phyloP scores from a whole-genome alignment of 257 asterid genomes.

The Echium plantagineum region DNA sequence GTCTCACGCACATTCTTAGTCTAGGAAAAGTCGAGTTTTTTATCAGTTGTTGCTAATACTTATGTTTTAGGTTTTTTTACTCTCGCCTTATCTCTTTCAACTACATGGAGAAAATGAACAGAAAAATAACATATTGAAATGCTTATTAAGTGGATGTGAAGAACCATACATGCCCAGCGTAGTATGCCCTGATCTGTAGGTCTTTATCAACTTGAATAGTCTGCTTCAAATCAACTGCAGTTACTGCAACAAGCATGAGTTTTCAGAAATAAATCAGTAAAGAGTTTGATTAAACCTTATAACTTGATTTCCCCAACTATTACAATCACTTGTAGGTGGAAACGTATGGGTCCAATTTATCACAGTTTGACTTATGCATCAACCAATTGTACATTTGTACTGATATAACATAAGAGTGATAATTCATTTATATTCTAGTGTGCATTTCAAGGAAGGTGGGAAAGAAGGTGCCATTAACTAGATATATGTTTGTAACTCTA shows the following conservation, averaged over 20 bases:
- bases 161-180: constrained; percentile 85
- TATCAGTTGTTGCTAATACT: neutral
- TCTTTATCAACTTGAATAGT: constrained; percentile 69
- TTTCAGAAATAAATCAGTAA: neutral
- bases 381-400: no score
- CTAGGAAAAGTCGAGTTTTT: neutral
- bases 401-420: no score
- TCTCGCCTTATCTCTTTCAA: neutral
- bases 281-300: neutral
- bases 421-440: no score
- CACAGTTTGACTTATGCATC: neutral
- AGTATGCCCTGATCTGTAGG: constrained; percentile 86
- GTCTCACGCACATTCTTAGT: neutral
- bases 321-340: neutral
- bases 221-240: constrained; percentile 87
- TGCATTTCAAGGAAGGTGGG: no score
- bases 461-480: no score
- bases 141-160: neutral
- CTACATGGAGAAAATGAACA: neutral
- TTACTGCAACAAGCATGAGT: constrained; percentile 34
- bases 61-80: no score
- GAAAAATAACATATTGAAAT: neutral
- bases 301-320: neutral
- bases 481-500: no score
- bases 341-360: no score